Percentiles rank a stretch among this genome's conserved stretches.
These are phyloP conservation scores for Pseudogymnoascus verrucosus DNA, from an alignment of 2,329 filamentous ascomycete genomes.

Conservation along the genomic window DNA sequence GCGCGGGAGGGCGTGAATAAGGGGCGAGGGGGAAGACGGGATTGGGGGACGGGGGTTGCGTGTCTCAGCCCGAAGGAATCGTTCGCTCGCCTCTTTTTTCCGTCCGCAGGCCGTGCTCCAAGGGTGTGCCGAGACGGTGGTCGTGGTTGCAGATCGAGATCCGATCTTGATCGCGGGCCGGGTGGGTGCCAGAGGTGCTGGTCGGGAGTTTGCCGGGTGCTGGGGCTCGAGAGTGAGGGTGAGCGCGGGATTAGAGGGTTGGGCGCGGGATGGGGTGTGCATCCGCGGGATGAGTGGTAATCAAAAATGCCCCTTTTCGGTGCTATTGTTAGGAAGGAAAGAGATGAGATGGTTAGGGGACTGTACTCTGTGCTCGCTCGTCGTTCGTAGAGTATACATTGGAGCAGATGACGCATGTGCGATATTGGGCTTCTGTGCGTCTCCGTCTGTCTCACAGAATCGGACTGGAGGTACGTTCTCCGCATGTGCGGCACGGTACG, in stretches of 20 bases:
- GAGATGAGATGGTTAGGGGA: neutral
- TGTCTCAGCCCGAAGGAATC: neutral
- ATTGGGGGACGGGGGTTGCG: neutral
- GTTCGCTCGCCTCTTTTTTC: neutral
- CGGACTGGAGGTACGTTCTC: neutral
- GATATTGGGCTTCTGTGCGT: neutral
- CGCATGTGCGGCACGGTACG: neutral
- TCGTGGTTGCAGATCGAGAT: neutral
- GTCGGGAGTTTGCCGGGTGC: neutral
- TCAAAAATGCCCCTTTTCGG: neutral
- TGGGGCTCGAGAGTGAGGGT: neutral
- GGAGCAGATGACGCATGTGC: neutral
- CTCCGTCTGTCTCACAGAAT: neutral
- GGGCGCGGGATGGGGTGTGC: neutral
- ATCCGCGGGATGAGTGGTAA: neutral
- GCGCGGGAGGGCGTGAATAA: neutral
- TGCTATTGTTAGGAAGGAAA: neutral
- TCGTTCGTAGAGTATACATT: neutral
- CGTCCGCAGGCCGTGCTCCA: neutral
- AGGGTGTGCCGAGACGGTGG: neutral
- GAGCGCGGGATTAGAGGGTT: neutral
- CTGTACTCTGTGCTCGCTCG: neutral
- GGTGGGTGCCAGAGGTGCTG: neutral
- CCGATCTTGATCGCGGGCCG: neutral
- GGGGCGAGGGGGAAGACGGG: neutral